Base-by-base conservation (phyloP, 192 early-diverging fungal genomes). In the Chytriomyces hyalinus region DNA sequence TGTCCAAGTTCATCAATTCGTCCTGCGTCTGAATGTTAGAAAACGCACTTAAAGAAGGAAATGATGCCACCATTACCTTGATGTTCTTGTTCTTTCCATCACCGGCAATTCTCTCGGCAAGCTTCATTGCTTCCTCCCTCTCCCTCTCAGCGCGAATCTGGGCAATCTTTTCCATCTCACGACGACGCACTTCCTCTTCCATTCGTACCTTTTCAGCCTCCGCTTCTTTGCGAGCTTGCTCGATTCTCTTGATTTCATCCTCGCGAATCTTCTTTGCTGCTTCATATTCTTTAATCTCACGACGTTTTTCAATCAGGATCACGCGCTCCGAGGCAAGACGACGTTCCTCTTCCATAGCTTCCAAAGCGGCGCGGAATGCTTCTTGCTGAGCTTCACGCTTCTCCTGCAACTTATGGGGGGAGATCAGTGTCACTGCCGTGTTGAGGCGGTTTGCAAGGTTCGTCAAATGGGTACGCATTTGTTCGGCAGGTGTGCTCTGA, bases 391-490 rank as follows among this genome's bases (percentile, higher is more conserved):
- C 86, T 44, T 85, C 86, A 72, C 90, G 86, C 76, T 91, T 91
- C 46, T 86, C 84, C 73, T 92, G 87, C 50, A 89, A 84, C 65
- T 88, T 82, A 49, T 85, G 82, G 76, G 97, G 95, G 75, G 94
- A 91, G 69, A 97, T 93, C 72, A 97, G 90, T 36, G 87, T 88
- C 77, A 95, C 91, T 9, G 93, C 93, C 71, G 92, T 92, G 77
- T 95, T 89, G 73, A 99, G 86, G 73, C 93, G 90, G 70, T 92
- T 91, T 46, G 93, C 94, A 71, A 98, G 90, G 67, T 87, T 89
- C 59, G 93, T 90, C 49, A 99, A 88, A 86, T 99, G 97, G 61
- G 90, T 85, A 80, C 96, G 93, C 92, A 99, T 95, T 63, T 93
- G 89, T 71, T 98, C 97, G 9, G 93, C 87, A 8, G 97, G 94